phyloP scores from a whole-genome alignment of 352 stramenopile genomes.

The Globisporangium camurandrum region DNA sequence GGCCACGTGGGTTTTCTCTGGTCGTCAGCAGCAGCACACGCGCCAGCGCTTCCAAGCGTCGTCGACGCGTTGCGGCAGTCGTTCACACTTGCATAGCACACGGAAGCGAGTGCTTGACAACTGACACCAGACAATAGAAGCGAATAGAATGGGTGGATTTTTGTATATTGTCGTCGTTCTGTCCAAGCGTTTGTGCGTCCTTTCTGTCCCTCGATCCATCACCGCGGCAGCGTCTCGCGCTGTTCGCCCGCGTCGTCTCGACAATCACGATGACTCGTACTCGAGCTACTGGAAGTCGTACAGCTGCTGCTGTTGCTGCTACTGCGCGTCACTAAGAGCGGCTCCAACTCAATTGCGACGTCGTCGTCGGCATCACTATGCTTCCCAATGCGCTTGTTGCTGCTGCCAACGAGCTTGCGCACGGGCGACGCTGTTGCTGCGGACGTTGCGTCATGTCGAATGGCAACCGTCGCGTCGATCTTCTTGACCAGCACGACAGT shows the following conservation, averaged over 20 bases:
- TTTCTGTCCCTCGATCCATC: neutral
- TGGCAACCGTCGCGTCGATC: constrained; percentile 10
- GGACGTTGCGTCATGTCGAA: constrained; percentile 3
- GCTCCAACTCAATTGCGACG: constrained; percentile 24
- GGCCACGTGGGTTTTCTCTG: constrained; percentile 71
- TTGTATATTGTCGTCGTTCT: no score
- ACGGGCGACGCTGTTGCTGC: neutral
- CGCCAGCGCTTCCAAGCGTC: neutral
- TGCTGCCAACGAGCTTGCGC: constrained; percentile 8
- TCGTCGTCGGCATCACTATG: no score
- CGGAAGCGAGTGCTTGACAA: neutral
- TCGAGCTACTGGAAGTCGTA: no score
- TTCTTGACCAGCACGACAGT: constrained; percentile 8
- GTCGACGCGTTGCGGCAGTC: constrained; percentile 8
- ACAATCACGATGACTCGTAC: neutral
- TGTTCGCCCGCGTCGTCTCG: no score
- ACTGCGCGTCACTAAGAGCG: constrained; percentile 22
- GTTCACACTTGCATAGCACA: constrained; percentile 6
- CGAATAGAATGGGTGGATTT: no score
- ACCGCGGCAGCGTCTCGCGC: neutral
- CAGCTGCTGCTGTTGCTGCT: neutral
- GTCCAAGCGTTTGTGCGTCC: no score
- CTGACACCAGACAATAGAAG: no score
- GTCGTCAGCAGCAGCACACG: constrained; percentile 1
- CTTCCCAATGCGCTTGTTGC: constrained; percentile 26